Evolutionary conservation across 176 grass and related monocot genomes (phyloP).

Genomic region (Tillandsia fasciculata): DNA sequence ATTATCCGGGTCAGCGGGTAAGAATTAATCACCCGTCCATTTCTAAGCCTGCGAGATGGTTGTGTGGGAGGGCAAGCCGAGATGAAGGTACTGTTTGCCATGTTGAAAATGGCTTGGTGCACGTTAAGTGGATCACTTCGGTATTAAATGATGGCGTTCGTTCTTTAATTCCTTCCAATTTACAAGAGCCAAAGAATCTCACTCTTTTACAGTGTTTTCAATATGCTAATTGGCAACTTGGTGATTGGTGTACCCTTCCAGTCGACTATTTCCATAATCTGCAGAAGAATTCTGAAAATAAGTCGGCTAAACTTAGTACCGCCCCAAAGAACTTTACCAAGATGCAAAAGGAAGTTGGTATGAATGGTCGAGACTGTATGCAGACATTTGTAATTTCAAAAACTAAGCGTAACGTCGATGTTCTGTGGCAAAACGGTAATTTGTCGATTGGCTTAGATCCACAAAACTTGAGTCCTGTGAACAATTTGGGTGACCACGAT

Average conservation of each 20-base stretch:
- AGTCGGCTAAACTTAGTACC: slow-evolving; percentile 23
- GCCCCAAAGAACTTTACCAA: slow-evolving; percentile 22
- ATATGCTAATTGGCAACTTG: slow-evolving; percentile 88
- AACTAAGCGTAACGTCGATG: slow-evolving; percentile 67
- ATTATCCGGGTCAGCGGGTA: slow-evolving; percentile 73
- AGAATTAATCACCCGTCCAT: slow-evolving; percentile 38
- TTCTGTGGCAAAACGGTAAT: slow-evolving; percentile 86
- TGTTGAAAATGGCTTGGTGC: slow-evolving; percentile 60
- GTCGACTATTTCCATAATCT: slow-evolving; percentile 8
- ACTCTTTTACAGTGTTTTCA: slow-evolving; percentile 63
- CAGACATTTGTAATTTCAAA: slow-evolving; percentile 67
- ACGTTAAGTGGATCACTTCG: slow-evolving; percentile 81
- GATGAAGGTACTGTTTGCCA: slow-evolving; percentile 62
- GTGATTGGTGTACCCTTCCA: slow-evolving; percentile 85
- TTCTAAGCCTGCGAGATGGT: slow-evolving; percentile 53
- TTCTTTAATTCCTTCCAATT: slow-evolving; percentile 44
- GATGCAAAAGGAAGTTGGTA: slow-evolving; percentile 23
- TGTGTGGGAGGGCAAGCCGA: slow-evolving; percentile 47
- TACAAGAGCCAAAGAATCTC: slow-evolving; percentile 68
- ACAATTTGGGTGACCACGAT: slow-evolving; percentile 78
- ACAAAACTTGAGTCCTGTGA: slow-evolving; percentile 54
- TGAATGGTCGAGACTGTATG: slow-evolving; percentile 24
- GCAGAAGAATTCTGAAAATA: slow-evolving; percentile 17
- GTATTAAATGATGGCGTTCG: slow-evolving; percentile 47
- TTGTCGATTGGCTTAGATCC: slow-evolving; percentile 61